These are phyloP conservation scores for Chaetoscypha palmicola DNA, from an alignment of 2,329 filamentous ascomycete genomes.

Conservation along the genomic window DNA sequence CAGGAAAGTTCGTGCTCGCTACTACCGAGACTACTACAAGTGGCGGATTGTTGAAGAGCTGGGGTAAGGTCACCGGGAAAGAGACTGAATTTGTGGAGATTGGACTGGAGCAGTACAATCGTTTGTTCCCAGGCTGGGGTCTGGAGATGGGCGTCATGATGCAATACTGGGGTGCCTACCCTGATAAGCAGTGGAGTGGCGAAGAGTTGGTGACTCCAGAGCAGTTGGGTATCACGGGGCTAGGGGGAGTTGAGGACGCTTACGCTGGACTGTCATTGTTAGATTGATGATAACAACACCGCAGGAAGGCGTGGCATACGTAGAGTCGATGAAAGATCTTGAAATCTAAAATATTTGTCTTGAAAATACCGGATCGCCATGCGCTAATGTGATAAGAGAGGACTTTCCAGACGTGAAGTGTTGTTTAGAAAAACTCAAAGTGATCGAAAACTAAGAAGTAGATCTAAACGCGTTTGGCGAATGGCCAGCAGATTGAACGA, in stretches of 20 bases:
- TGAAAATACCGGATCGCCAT: too few relatives aligned
- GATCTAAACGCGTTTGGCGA: too few relatives aligned
- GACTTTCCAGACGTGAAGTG: too few relatives aligned
- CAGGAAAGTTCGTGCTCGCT: constrained; percentile 29
- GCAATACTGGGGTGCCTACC: constrained; percentile 22
- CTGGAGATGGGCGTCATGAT: constrained; percentile 28
- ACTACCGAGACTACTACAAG: constrained; percentile 22
- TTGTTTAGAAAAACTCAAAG: too few relatives aligned
- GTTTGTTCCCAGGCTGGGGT: constrained; percentile 30
- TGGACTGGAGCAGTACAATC: constrained; percentile 24
- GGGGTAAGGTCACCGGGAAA: constrained; percentile 27
- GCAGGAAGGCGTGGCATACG: too few relatives aligned
- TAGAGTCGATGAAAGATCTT: too few relatives aligned
- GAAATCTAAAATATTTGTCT: too few relatives aligned
- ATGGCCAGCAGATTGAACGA: too few relatives aligned
- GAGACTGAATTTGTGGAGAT: constrained; percentile 25
- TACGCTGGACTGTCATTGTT: not conserved
- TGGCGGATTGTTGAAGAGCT: constrained; percentile 28
- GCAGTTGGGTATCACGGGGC: not conserved
- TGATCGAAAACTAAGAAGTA: too few relatives aligned
- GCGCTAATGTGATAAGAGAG: too few relatives aligned
- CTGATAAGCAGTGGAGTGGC: not conserved
- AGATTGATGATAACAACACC: too few relatives aligned
- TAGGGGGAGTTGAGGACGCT: not conserved
- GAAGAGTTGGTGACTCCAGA: not conserved